Evolutionary conservation across 83 land plant genomes (phyloP), one percentile per base, ranked within the genome.

Genomic region (Picea mariana): DNA sequence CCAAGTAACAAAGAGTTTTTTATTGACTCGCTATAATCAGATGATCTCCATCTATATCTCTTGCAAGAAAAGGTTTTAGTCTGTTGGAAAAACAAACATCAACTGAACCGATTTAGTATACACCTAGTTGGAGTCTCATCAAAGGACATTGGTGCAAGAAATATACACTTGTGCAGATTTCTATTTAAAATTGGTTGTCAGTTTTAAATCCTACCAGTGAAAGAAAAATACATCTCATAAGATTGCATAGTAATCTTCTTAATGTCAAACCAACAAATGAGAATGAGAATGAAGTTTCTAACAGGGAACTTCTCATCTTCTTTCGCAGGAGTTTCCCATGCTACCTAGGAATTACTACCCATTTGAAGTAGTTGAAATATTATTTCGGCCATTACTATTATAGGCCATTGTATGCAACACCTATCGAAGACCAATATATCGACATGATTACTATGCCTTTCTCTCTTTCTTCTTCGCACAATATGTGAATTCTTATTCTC

Each of bases 81-180:
- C 26, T n/a, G 0, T 24, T n/a, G 17, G 20, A 66, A n/a, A 9
- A 66, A 66, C 13, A n/a, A n/a, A 12, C 21, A 66, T 66, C 24
- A n/a, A 66, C 24, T 68, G 23, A 96, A 94, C 88, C 97, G 81
- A 80, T 87, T 93, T 44, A 96, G 90, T 38, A 96, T 94, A 71
- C 90, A 84, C n/a, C 99, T 91, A 15, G 90, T 90, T 42, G 95
- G 99, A 0, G 94, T 96, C 24, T 89, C 81, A 84, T 96, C 99
- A 82, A 96, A 94, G 86, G 92, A 96, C 82, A 96, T 87, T 15
- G 99, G 95, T 24, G 99, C 93, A 24, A 83, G 88, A 62, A 96
- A 94, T 58, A 94, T 81, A 13, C 85, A 84, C 9, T 23, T 88
- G 5, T 86, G 82, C 99, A 96, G 93, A 6, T 77, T 68, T 13